Conservation (phyloP, 257 asterid genomes). For the Cruciata laevipes region DNA sequence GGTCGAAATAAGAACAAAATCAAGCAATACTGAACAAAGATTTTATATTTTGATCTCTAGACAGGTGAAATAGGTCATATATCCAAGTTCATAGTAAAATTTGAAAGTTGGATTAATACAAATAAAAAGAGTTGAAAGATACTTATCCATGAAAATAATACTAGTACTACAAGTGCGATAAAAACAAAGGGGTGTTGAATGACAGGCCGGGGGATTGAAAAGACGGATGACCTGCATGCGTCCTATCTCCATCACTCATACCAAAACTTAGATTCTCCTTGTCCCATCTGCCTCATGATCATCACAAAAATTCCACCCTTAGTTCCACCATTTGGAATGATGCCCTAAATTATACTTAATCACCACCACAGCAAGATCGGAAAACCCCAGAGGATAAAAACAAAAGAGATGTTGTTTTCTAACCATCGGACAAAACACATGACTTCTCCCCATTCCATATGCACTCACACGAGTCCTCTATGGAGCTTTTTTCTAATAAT, state of each 20-base stretch:
- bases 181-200: constrained; percentile 23
- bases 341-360: constrained; percentile 15
- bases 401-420: neutral
- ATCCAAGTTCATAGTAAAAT: too few relatives aligned
- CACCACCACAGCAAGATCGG: neutral
- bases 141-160: neutral
- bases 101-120: too few relatives aligned
- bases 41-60: too few relatives aligned
- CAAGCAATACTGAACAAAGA: too few relatives aligned
- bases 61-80: too few relatives aligned
- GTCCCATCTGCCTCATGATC: constrained; percentile 27
- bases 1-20: too few relatives aligned
- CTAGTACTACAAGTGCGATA: constrained; percentile 1
- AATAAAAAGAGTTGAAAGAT: too few relatives aligned
- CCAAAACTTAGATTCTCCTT: constrained; percentile 37
- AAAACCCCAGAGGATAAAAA: neutral
- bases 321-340: constrained; percentile 19
- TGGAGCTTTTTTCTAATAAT: neutral
- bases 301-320: constrained; percentile 18
- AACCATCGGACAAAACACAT: neutral
- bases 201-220: constrained; percentile 53
- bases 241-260: constrained; percentile 44
- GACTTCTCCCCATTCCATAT: neutral
- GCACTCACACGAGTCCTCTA: neutral
- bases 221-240: constrained; percentile 73